Evolutionary conservation across 2,329 filamentous ascomycete species (phyloP).

Genomic region (Pseudopithomyces chartarum): DNA sequence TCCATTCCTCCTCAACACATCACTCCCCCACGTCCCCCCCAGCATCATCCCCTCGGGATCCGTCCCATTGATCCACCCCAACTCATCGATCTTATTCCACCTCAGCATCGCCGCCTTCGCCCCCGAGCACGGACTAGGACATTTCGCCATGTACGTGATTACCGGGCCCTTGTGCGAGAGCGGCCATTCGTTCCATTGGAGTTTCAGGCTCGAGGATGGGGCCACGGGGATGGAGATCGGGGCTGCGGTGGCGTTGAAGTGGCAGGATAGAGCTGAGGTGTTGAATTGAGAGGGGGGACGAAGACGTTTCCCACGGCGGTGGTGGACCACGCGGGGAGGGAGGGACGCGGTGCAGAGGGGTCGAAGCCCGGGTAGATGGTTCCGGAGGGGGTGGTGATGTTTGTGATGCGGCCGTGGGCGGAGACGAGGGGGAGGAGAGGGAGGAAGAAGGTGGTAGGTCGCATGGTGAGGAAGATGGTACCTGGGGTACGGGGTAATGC

Average conservation of each 20-base stretch:
- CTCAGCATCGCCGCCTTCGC: conserved; percentile 23
- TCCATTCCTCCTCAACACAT: conserved; percentile 48
- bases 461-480: too few relatives aligned
- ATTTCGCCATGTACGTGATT: conserved; percentile 36
- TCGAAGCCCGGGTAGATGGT: conserved; percentile 30
- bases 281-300: conserved; percentile 28
- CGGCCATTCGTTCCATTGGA: conserved; percentile 57
- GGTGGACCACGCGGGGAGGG: conserved; percentile 29
- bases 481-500: too few relatives aligned
- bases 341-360: conserved; percentile 15
- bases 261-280: conserved; percentile 59
- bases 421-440: conserved; percentile 9
- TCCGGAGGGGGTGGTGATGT: conserved; percentile 24
- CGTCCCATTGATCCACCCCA: conserved; percentile 32
- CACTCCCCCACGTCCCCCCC: conserved; percentile 37
- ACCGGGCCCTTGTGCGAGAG: conserved; percentile 40
- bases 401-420: conserved; percentile 32
- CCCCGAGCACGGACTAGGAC: conserved; percentile 10
- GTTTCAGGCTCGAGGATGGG: conserved; percentile 61
- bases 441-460: neutral
- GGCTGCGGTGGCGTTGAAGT: conserved; percentile 59
- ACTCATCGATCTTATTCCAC: conserved; percentile 41
- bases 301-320: conserved; percentile 32
- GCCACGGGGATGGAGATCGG: conserved; percentile 56
- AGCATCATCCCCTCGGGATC: conserved; percentile 15